Percentiles rank a stretch among this genome's conserved stretches.
These are phyloP conservation scores for Melanomma pulvis-pyrius DNA, from an alignment of 495 filamentous ascomycete genomes.

Conservation along the genomic window DNA sequence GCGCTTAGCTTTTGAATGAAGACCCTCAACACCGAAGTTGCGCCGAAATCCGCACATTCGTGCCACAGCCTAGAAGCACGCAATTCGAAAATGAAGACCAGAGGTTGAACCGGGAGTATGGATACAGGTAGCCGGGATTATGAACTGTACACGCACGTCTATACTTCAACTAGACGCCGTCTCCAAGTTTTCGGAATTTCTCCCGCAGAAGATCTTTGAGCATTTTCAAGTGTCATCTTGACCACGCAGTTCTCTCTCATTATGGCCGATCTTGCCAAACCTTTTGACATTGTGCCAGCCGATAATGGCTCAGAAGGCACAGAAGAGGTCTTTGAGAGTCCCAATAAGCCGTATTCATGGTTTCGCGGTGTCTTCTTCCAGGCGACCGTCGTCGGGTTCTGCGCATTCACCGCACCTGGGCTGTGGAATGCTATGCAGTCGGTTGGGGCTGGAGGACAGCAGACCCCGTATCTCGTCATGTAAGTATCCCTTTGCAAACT, in stretches of 20 bases:
- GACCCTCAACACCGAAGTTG: background rate
- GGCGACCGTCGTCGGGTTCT: conserved; percentile 5
- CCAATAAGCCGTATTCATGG: conserved; percentile 5
- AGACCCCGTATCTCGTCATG: conserved; percentile 15
- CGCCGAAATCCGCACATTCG: background rate
- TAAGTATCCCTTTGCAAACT: background rate
- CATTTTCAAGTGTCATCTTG: background rate
- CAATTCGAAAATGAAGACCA: background rate
- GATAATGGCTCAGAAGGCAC: background rate
- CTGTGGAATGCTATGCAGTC: conserved; percentile 19
- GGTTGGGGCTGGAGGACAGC: conserved; percentile 14
- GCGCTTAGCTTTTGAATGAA: background rate
- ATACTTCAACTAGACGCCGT: background rate
- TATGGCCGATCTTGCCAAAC: background rate
- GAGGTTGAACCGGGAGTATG: background rate
- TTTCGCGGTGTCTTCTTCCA: conserved; percentile 13
- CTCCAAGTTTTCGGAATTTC: background rate
- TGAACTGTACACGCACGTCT: background rate
- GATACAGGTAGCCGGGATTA: background rate
- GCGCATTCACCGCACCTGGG: conserved; percentile 6
- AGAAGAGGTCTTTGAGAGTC: background rate
- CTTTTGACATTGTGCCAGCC: background rate
- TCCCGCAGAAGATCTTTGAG: background rate
- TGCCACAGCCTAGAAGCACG: background rate
- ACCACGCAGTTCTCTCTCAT: background rate